Base-by-base conservation (phyloP, 441 rosid genomes). In the Euphorbia corollata region DNA sequence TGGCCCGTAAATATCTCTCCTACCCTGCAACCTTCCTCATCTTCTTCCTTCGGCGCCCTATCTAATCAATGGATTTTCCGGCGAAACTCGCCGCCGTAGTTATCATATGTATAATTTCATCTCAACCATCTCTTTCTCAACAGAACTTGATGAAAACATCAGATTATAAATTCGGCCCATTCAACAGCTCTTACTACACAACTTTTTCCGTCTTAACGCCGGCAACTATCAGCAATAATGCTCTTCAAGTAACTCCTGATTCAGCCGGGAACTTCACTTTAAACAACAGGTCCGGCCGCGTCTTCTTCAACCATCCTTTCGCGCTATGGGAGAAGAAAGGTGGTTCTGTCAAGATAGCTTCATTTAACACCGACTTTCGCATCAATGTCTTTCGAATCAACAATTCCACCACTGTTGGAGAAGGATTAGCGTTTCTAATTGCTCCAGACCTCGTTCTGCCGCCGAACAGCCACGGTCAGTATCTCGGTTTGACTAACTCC, bases 171-270 rank as follows among this genome's bases (percentile, higher is more conserved):
- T 79, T 77, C 48, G 79, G 83, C 10, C 81, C 87, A 7, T 83
- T 80, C 51, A 22, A 80, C 48, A 30, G 69, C 36, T 55, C 80
- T 5, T 73, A 79, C 69, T 77, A 82, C 70, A 0, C 4, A 15
- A 67, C 0, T 3, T 78, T 84, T 12, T 62, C 58, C 0, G 79
- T 79, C 53, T 32, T 53, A 6, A 0, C 5, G 1, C 75, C 80
- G 0, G 76, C 85, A 7, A 73, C 74, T 11, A 86, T 86, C 75
- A 68, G 78, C 82, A 79, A 78, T 2, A 45, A 16, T 0, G 90
- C 87, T 20, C 86, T 82, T 34, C 86, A 86, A 68, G 50, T 84
- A 6, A 86, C 86, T 34, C 86, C 86, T 4, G 85, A 86, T 60
- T 79, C 86, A 20, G 58, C 45, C 13, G 79, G 74, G 5, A 73